Evolutionary conservation across 2,329 filamentous ascomycete genomes (phyloP), one percentile per base, ranked within the genome.

Genomic region (Paradendryphiella salina): DNA sequence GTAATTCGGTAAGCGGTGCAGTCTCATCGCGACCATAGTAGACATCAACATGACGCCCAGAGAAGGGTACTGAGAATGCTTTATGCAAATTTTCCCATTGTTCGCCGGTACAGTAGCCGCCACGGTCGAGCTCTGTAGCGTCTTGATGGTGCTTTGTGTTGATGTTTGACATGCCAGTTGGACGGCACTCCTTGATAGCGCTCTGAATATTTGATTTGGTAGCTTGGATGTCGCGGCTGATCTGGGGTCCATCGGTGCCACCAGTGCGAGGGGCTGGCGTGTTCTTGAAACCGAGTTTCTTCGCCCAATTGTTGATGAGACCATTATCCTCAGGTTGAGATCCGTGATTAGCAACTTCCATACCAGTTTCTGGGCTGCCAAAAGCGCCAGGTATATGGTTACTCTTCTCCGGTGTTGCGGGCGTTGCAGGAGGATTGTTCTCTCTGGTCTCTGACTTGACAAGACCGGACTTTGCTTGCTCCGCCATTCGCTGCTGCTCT

Each of bases 401-500:
- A 3, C 55, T 42, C 37, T 66, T 68, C 9, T 72, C 67, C 4
- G 70, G 70, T 9, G 67, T 68, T 5, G 42, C 56, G 5, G 67
- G 64, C 29, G 56, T 53, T 9, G 41, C 14, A 18, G 23, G 23
- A 26, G 23, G 23, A 9, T 26, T 26, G 23, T 55, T 61, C 17
- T 61, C 58, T n/a, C 14, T 35, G 0, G 59, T 44, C 1, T 56
- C 56, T 10, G 47, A 38, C 32, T 61, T 60, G 2, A 49, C 49
- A 14, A 61, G 35, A 31, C 56, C 58, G 9, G 66, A 57, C 42
- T 67, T 69, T 31, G 63, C 64, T 43, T 67, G 61, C 42, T 73
- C 70, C 4, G 50, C 56, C 11, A 60, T 58, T n/a, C 74, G 76
- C 52, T 80, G 77, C 55, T 77, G 75, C 57, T 82, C 82, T 60